A percentile compares a stretch with the other conserved stretches of the same genome.
phyloP scores from a whole-genome alignment of 164 flowering plant species.

The Pachysandra terminalis region DNA sequence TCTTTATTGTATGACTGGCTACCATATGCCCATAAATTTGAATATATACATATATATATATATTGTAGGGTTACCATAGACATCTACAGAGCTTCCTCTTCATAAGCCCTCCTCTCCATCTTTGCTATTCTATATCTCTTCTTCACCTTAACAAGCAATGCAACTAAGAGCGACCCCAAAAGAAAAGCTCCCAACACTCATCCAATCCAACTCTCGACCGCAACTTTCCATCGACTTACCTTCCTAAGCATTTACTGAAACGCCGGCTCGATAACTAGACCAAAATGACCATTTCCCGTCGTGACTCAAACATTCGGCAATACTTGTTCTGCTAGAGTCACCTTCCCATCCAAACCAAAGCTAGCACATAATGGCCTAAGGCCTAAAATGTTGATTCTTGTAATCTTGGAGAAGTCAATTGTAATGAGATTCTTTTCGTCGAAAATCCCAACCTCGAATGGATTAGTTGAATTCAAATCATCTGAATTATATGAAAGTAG shows the following conservation, averaged over 20 bases:
- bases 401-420: too few relatives aligned
- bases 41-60: too few relatives aligned
- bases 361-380: conserved; percentile 56
- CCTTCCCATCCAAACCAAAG: conserved; percentile 56
- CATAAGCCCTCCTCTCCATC: too few relatives aligned
- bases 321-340: conserved; percentile 37
- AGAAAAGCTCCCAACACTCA: too few relatives aligned
- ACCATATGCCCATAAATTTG: too few relatives aligned
- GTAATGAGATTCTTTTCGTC: conserved; percentile 44
- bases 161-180: too few relatives aligned
- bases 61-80: too few relatives aligned
- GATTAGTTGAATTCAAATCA: too few relatives aligned
- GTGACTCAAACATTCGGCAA: conserved; percentile 39
- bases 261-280: conserved; percentile 39
- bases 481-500: too few relatives aligned
- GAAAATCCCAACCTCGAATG: conserved; percentile 40
- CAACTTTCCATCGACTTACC: conserved; percentile 64
- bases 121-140: conserved; percentile 62
- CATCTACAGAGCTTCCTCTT: conserved; percentile 87
- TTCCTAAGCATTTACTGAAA: conserved; percentile 17
- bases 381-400: conserved; percentile 15
- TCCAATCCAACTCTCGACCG: conserved; percentile 55
- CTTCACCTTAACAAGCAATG: conserved; percentile 65
- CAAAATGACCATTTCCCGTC: too few relatives aligned
- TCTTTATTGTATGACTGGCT: too few relatives aligned